Base-by-base conservation (phyloP, 1,284 basidiomycete genomes). In the Retiboletus flavoniger region DNA sequence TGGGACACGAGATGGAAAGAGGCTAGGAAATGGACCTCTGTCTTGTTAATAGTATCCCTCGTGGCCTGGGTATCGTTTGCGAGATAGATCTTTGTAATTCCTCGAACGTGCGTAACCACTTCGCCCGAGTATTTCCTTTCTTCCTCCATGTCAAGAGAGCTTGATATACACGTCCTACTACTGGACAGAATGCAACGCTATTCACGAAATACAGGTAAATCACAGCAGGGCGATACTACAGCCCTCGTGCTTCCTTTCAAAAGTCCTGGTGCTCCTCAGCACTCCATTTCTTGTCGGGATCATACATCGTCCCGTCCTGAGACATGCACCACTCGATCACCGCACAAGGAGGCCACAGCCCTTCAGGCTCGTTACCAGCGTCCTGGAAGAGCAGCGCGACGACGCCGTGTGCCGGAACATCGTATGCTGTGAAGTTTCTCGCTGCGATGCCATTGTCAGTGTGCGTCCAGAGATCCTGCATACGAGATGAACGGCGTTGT, bases 321-420 rank as follows among this genome's bases (percentile, higher is more conserved):
- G 59, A 50, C 47, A 70, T 73, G 57, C 72, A 83, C 76, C 76
- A 77, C 50, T 79, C 76, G 14, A 66, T 58, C 46, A 72, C 73
- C 7, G 74, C 72, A 63, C 81, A 83, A 21, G 73, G 73, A 7
- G 81, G 80, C 63, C 74, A 64, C 3, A 72, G 67, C 2, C 77
- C 82, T 28, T 63, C 74, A 7, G 86, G 87, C 63, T 88, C 87
- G 54, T 87, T 73, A 0, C 84, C 86, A 4, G 78, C 82, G 61
- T 89, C 87, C 54, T 75, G 78, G 45, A 89, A 69, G 38, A 89
- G 70, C 17, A 89, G 63, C 16, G 85, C 85, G 29, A 84, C 79
- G n/a, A 87, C 85, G 4, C 87, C 87, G 60, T 88, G 87, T 8
- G 84, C 63, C 2, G 85, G 84, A 11, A 89, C 83, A 16, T 67